A percentile compares a stretch with the other conserved stretches of the same genome.
Evolutionary conservation across 148 eudicot genomes (phyloP).

Genomic region (Rhododendron williamsianum): DNA sequence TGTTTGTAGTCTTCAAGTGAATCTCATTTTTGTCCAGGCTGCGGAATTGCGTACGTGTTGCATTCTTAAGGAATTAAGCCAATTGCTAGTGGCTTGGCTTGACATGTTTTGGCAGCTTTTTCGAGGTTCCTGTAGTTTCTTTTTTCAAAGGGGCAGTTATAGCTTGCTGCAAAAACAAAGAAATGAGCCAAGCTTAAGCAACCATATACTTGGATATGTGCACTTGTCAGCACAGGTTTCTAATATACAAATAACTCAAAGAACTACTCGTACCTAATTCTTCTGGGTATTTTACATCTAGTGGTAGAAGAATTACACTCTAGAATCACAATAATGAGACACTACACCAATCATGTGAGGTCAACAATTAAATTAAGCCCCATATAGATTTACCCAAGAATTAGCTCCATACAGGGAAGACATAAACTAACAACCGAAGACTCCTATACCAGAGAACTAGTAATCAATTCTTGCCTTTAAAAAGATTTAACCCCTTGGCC

Average conservation of each 20-base stretch:
- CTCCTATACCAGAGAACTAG: not conserved
- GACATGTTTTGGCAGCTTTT: not conserved
- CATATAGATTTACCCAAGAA: not conserved
- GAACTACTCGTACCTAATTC: not conserved
- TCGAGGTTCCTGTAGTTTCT: not conserved
- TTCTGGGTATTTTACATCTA: not conserved
- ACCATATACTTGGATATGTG: not conserved
- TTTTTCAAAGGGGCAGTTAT: not conserved
- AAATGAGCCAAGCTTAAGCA: not conserved
- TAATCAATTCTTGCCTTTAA: not conserved
- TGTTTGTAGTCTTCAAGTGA: not conserved
- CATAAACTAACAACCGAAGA: not conserved
- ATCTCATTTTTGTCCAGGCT: not conserved
- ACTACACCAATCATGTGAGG: not conserved
- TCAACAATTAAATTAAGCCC: not conserved
- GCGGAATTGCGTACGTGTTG: not conserved
- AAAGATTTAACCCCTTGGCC: too few species aligned
- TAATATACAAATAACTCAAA: not conserved
- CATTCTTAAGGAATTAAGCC: not conserved
- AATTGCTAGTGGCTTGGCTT: not conserved
- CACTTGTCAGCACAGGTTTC: not conserved
- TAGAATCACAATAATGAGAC: not conserved
- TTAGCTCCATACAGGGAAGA: not conserved
- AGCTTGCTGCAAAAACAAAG: not conserved
- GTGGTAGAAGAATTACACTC: not conserved